Percentiles rank a stretch among this genome's conserved stretches.
phyloP scores from a whole-genome alignment of 805 yeast species.

The Kockiozyma suomiensis region DNA sequence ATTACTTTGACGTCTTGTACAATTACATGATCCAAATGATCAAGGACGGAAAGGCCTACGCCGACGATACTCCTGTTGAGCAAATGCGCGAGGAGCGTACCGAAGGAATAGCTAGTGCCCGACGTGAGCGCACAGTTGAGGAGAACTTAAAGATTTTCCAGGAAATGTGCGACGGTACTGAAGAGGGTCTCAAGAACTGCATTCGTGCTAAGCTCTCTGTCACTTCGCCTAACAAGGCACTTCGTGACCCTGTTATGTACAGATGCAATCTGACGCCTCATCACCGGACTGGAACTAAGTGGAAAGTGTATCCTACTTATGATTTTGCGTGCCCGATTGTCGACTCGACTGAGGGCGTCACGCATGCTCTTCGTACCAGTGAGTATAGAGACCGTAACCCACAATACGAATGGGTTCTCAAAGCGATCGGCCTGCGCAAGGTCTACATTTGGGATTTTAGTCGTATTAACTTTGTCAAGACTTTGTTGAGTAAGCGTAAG shows the following conservation, averaged over 20 bases:
- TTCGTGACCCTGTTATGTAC: constrained; percentile 97
- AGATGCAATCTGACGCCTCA: constrained; percentile 97
- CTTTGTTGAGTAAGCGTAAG: constrained; percentile 94
- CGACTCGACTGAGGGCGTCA: constrained; percentile 94
- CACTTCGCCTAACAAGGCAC: constrained; percentile 86
- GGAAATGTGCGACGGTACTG: constrained; percentile 94
- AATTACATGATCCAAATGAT: constrained; percentile 82
- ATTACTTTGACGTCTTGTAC: constrained; percentile 90
- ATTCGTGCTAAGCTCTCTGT: constrained; percentile 96
- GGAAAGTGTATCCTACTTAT: constrained; percentile 98
- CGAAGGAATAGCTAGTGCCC: constrained; percentile 90
- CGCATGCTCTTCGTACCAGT: constrained; percentile 96
- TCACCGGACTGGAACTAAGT: constrained; percentile 87
- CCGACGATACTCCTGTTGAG: constrained; percentile 94
- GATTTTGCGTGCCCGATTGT: constrained; percentile 99
- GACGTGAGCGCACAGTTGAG: constrained; percentile 91
- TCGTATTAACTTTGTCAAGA: constrained; percentile 94
- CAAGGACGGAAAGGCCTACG: constrained; percentile 94
- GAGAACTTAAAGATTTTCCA: constrained; percentile 81
- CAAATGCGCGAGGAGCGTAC: constrained; percentile 98
- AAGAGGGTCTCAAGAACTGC: constrained; percentile 87
- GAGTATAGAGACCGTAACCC: constrained; percentile 99
- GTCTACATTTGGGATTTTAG: constrained; percentile 98
- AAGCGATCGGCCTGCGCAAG: constrained; percentile 78
- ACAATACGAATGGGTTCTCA: constrained; percentile 95